Evolutionary conservation across 805 yeast species (phyloP), one percentile per base, ranked within the genome.

Genomic region (Kregervanrija fluxuum): DNA sequence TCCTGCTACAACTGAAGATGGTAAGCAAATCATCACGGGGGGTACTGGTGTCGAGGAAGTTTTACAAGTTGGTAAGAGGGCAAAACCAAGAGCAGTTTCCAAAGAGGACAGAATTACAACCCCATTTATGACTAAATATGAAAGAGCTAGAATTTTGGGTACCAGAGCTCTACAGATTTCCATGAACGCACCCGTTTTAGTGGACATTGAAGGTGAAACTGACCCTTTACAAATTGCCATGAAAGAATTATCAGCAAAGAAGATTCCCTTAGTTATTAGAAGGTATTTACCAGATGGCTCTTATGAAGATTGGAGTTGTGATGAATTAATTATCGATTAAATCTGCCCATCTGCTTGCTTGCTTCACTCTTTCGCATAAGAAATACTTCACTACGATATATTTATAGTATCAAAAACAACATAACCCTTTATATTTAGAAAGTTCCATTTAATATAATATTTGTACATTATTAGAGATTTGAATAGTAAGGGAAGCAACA

Each of bases 261-360:
- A 90, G 65, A 89, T 95, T 46, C 99, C 99, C 1, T 74, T 93
- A 57, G 95, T 95, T 38, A 86, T 93, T 40, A 80, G 99, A 75
- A 77, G 99, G 67, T 95, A 88, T 62, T 74, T 93, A 55, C 99
- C 99, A 3, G 99, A 95, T 62, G 96, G 98, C 5, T 79, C 95
- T 43, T 91, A 80, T 59, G 99, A 93, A 69, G 99, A 93, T 63
- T 93, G 99, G 99, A 95, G 96, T 43, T 93, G 96, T 59, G 98
- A 93, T 65, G 99, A 93, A 68, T 76, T 93, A 60, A 90, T 93
- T 61, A 86, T 90, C 46, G 98, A 93, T 64, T 64, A 56, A 46
- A 11, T n/a, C 11, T 5, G 8, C 11, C 33, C 9, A 17, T n/a
- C 38, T 13, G 32, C 5, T 17, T 35, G n/a, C 15, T 15, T 35